phyloP scores from a whole-genome alignment of 2,329 filamentous ascomycete genomes.

The Microdochium paspali region DNA sequence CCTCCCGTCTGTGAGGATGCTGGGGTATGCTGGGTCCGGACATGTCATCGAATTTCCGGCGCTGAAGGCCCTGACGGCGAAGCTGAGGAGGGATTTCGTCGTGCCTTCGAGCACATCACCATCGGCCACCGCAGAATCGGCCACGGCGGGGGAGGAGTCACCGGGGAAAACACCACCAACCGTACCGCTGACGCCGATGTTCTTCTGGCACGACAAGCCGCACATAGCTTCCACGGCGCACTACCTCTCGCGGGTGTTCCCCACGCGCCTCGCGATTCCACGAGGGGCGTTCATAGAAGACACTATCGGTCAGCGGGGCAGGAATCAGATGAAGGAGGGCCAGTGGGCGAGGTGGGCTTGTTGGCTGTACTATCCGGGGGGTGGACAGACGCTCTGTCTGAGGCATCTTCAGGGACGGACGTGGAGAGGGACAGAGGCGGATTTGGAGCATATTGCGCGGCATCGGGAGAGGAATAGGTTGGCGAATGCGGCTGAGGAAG shows the following conservation, averaged over 20 bases:
- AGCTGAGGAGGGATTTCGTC: conserved; percentile 31
- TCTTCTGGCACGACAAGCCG: conserved; percentile 52
- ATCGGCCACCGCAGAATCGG: too few species aligned
- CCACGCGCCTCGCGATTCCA: conserved; percentile 36
- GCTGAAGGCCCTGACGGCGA: conserved; percentile 29
- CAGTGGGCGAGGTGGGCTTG: conserved; percentile 42
- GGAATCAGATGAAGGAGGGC: conserved; percentile 47
- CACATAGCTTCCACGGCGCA: conserved; percentile 39
- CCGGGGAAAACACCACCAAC: conserved; percentile 3
- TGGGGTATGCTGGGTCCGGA: conserved; percentile 37
- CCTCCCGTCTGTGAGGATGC: conserved; percentile 40
- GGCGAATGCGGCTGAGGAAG: background rate
- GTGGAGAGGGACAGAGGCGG: conserved; percentile 31
- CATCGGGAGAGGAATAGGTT: conserved; percentile 8
- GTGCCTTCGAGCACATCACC: conserved; percentile 2
- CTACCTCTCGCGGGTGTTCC: conserved; percentile 40
- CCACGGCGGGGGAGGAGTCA: too few species aligned
- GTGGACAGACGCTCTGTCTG: conserved; percentile 34
- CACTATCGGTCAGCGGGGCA: conserved; percentile 41
- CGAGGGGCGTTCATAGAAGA: conserved; percentile 49
- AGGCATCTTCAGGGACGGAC: conserved; percentile 41
- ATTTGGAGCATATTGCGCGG: conserved; percentile 10
- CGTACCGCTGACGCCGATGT: conserved; percentile 42
- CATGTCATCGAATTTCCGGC: conserved; percentile 32
- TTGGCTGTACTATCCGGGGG: conserved; percentile 43